These are phyloP conservation scores for Agrocybe pediades DNA, from an alignment of 768 basidiomycete genomes.

Conservation along the genomic window DNA sequence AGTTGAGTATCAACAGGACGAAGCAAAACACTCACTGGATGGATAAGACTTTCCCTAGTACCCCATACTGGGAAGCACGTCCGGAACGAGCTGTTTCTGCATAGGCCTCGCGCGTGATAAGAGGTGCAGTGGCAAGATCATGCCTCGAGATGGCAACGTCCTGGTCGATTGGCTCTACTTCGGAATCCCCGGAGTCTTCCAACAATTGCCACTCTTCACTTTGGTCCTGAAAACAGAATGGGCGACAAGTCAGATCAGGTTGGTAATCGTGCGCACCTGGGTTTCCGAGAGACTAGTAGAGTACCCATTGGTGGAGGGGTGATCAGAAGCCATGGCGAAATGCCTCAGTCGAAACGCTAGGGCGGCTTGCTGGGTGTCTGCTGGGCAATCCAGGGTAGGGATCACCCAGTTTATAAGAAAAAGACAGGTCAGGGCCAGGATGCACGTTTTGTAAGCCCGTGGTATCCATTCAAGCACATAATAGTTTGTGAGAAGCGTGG, in stretches of 20 bases:
- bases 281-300: not conserved
- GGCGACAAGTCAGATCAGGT: not conserved
- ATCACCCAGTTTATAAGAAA: not conserved
- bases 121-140: constrained; percentile 48
- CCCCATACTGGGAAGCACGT: constrained; percentile 57
- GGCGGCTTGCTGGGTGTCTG: no score
- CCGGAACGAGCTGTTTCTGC: constrained; percentile 32
- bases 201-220: constrained; percentile 32
- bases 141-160: constrained; percentile 26
- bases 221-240: constrained; percentile 13
- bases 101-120: constrained; percentile 53
- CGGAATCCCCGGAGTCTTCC: constrained; percentile 23
- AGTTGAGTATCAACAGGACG: not conserved
- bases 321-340: not conserved
- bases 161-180: constrained; percentile 14
- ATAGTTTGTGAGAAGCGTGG: not conserved
- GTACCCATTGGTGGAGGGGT: not conserved
- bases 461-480: not conserved
- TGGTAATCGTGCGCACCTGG: not conserved
- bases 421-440: not conserved
- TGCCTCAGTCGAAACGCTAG: not conserved
- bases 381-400: not conserved
- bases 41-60: constrained; percentile 51
- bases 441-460: not conserved
- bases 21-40: constrained; percentile 47